phyloP scores from a whole-genome alignment of 2,329 filamentous ascomycete genomes.

The Beauveria sp. region DNA sequence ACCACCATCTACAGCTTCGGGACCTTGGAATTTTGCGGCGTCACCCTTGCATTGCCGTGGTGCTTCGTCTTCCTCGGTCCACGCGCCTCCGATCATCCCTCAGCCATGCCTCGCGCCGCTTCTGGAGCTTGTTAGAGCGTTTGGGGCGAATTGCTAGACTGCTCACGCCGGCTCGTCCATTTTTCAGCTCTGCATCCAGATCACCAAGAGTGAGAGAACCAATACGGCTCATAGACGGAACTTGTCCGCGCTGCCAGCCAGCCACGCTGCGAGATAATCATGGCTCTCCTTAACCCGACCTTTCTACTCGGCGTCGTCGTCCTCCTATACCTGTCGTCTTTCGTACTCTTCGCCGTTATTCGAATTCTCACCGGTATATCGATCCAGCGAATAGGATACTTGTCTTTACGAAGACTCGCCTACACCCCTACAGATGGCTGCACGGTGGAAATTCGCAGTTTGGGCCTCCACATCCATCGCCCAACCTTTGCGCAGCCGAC shows the following conservation, averaged over 20 bases:
- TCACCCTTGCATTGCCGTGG: neutral
- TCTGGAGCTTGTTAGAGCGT: constrained; percentile 4
- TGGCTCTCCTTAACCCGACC: constrained; percentile 65
- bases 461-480: constrained; percentile 82
- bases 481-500: constrained; percentile 96
- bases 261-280: constrained; percentile 21
- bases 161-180: neutral
- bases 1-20: neutral
- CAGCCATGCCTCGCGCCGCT: neutral
- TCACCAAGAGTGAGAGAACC: neutral
- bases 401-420: constrained; percentile 82
- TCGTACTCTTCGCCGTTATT: constrained; percentile 86
- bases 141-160: neutral
- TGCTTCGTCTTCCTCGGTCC: neutral
- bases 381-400: constrained; percentile 89
- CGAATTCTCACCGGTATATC: constrained; percentile 90
- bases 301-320: constrained; percentile 82
- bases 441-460: constrained; percentile 78
- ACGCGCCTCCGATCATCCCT: neutral
- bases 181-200: neutral
- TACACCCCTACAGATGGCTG: constrained; percentile 86
- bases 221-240: neutral
- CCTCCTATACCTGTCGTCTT: constrained; percentile 82
- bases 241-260: neutral
- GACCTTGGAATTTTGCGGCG: neutral